phyloP scores from a whole-genome alignment of 768 basidiomycete species.

The Amanita rimosa region DNA sequence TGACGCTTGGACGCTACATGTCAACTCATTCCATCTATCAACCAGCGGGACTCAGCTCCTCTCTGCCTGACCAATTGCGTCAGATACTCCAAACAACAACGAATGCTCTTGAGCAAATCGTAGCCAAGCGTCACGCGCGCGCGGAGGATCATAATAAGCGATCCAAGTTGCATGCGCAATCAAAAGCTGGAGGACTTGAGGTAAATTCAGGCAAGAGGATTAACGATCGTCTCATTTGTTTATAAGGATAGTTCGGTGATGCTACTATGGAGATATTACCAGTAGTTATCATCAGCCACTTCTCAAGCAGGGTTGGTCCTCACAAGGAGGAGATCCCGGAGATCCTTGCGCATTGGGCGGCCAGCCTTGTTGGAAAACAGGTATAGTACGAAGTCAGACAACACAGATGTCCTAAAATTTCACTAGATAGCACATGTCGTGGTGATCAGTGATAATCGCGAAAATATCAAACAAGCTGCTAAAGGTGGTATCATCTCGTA shows the following conservation, averaged over 20 bases:
- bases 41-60: slow-evolving; percentile 74
- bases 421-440: slow-evolving; percentile 82
- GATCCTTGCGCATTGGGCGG: slow-evolving; percentile 79
- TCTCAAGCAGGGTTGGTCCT: slow-evolving; percentile 42
- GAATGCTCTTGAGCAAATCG: slow-evolving; percentile 56
- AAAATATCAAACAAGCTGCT: slow-evolving; percentile 75
- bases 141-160: slow-evolving; percentile 27
- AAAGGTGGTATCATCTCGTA: slow-evolving; percentile 38
- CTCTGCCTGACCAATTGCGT: slow-evolving; percentile 73
- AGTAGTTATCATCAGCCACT: slow-evolving; percentile 80
- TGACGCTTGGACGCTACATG: neutral
- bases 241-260: slow-evolving; percentile 34
- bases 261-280: slow-evolving; percentile 49
- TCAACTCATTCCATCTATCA: neutral
- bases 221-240: slow-evolving; percentile 16
- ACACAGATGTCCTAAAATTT: neutral
- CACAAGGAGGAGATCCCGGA: slow-evolving; percentile 61
- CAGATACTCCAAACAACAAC: slow-evolving; percentile 75
- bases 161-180: slow-evolving; percentile 12
- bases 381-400: slow-evolving; percentile 23
- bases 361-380: slow-evolving; percentile 69
- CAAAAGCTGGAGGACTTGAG: neutral
- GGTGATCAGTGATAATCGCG: slow-evolving; percentile 82
- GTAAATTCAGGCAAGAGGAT: neutral
- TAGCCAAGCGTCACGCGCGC: slow-evolving; percentile 33